Evolutionary conservation across 495 filamentous ascomycete species (phyloP).

Genomic region (Pyrenula aspistea): DNA sequence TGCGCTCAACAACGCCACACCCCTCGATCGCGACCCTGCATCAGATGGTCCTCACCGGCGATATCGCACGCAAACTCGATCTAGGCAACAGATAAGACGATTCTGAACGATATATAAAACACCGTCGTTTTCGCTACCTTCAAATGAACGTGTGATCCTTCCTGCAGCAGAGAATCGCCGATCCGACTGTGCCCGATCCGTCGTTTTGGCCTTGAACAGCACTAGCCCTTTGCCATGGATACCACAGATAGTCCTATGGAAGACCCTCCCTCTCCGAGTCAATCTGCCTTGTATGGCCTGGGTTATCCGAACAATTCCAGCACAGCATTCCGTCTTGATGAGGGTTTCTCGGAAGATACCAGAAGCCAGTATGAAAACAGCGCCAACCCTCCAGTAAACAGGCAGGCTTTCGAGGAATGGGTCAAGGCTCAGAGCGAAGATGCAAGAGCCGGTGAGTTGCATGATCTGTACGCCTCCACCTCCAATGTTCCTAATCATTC

Average conservation of each 20-base stretch:
- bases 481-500: not conserved
- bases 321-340: conserved; percentile 42
- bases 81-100: not conserved
- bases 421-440: conserved; percentile 37
- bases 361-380: conserved; percentile 41
- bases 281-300: not conserved
- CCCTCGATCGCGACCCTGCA: not conserved
- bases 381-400: conserved; percentile 20
- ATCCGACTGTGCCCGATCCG: too few species aligned
- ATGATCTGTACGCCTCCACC: not conserved
- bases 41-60: not conserved
- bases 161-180: too few species aligned
- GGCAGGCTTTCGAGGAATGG: conserved; percentile 37
- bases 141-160: too few species aligned
- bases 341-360: conserved; percentile 57
- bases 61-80: not conserved
- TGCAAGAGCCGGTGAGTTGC: conserved; percentile 41
- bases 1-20: not conserved
- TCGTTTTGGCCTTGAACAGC: too few species aligned
- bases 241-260: not conserved
- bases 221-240: not conserved
- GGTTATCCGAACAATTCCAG: not conserved
- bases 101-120: too few species aligned
- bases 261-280: not conserved
- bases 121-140: too few species aligned